phyloP scores from a whole-genome alignment of 2,329 filamentous ascomycete species.

The Dactylellina drechsleri region DNA sequence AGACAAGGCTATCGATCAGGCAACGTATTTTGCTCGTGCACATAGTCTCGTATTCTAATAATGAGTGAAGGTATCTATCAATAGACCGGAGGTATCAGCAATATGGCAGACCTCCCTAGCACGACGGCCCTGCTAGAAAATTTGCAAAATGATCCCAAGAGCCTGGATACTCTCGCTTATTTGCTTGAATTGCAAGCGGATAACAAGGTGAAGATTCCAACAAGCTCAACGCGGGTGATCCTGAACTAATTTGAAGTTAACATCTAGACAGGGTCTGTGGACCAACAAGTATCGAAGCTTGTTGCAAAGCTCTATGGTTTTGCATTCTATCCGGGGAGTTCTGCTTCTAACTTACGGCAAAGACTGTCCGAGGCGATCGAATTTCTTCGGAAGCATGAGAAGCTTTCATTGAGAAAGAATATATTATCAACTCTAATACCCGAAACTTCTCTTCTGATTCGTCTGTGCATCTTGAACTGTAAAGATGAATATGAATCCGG shows the following conservation, averaged over 20 bases:
- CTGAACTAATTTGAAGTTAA: background rate
- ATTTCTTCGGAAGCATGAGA: conserved; percentile 40
- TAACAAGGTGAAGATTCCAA: conserved; percentile 49
- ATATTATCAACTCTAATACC: conserved; percentile 27
- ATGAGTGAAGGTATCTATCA: too few relatives aligned
- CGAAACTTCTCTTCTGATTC: conserved; percentile 34
- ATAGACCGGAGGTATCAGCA: too few relatives aligned
- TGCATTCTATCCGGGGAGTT: conserved; percentile 27
- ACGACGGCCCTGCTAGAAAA: conserved; percentile 41
- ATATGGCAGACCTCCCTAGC: conserved; percentile 32
- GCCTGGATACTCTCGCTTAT: conserved; percentile 54
- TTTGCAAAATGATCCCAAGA: conserved; percentile 46
- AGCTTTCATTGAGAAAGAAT: conserved; percentile 26
- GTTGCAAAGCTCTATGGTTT: conserved; percentile 32
- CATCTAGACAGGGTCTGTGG: background rate
- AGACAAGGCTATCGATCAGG: background rate
- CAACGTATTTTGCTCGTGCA: background rate
- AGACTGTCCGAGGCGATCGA: conserved; percentile 34
- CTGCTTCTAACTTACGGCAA: conserved; percentile 26
- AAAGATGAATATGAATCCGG: conserved; percentile 39
- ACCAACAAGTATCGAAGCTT: conserved; percentile 26
- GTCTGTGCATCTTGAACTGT: conserved; percentile 42
- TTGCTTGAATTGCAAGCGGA: conserved; percentile 46
- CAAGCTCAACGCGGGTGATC: conserved; percentile 30
- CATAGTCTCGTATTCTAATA: background rate